Evolutionary conservation across 2,329 filamentous ascomycete genomes (phyloP).

Genomic region (Pyricularia pennisetigena): DNA sequence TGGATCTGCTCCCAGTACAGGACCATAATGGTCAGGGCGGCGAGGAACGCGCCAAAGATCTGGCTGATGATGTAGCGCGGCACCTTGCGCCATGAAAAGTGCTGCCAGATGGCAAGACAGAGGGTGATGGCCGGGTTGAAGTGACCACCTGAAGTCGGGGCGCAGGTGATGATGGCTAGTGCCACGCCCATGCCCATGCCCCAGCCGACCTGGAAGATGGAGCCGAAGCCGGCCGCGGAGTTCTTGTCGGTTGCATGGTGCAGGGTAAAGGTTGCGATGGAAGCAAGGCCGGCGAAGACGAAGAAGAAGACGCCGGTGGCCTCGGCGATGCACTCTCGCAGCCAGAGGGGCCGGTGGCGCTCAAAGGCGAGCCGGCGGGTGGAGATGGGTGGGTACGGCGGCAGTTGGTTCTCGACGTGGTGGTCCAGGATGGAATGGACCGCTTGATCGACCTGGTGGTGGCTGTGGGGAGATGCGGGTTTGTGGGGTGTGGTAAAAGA

Average conservation of each 20-base stretch:
- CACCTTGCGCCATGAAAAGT: slow-evolving; percentile 48
- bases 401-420: slow-evolving; percentile 38
- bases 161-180: slow-evolving; percentile 48
- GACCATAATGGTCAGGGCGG: slow-evolving; percentile 42
- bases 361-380: slow-evolving; percentile 46
- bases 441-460: slow-evolving; percentile 35
- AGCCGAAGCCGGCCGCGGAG: slow-evolving; percentile 25
- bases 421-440: slow-evolving; percentile 41
- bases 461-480: slow-evolving; percentile 44
- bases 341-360: slow-evolving; percentile 37
- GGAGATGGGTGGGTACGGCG: slow-evolving; percentile 37
- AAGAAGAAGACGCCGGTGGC: slow-evolving; percentile 49
- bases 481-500: slow-evolving; percentile 19
- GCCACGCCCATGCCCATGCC: slow-evolving; percentile 47
- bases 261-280: slow-evolving; percentile 38
- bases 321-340: slow-evolving; percentile 46
- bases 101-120: slow-evolving; percentile 39
- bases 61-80: slow-evolving; percentile 47
- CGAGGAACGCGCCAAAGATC: slow-evolving; percentile 45
- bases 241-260: slow-evolving; percentile 27
- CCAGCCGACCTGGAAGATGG: slow-evolving; percentile 43
- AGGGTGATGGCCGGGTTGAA: slow-evolving; percentile 43
- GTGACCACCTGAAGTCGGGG: slow-evolving; percentile 38
- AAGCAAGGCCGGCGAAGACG: slow-evolving; percentile 42
- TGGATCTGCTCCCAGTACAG: slow-evolving; percentile 42